Base-by-base conservation (phyloP, 2,329 filamentous ascomycete species). In the Pezicula carpinea region DNA sequence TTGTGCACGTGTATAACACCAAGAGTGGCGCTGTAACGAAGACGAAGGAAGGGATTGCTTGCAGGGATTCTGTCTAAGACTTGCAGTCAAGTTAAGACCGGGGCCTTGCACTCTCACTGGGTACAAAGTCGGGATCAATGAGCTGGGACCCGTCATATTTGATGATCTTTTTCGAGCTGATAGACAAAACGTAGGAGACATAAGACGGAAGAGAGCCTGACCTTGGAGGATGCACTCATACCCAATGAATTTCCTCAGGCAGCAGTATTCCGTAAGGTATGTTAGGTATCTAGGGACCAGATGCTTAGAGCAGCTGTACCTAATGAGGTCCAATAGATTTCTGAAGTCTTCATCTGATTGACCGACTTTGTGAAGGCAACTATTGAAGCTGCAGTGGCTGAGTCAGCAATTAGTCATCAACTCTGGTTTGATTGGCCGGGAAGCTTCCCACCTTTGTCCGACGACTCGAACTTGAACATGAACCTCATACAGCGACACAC, bases 191-290 rank as follows among this genome's bases (percentile, higher is more conserved):
- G 39, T 13, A 43, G 29, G 26, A 29, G 41, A 15, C 21, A 45
- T 42, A n/a, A n/a, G n/a, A n/a, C 15, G 10, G 21, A 5, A 19
- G 31, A 49, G 29, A 40, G 26, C 47, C 34, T 29, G 22, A 45
- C 42, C 19, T 31, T 23, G 29, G 29, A 49, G 31, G 39, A 33
- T n/a, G 14, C 22, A 15, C 39, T 40, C 22, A 42, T 21, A 52
- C 18, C 53, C 74, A 76, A 77, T 77, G 11, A 22, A 47, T 48
- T 47, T 35, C 43, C 54, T 53, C 49, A 58, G 55, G 57, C 55
- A 55, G 34, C 15, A 29, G 19, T 23, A 17, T 2, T n/a, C 4
- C 23, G 15, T 13, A 26, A 40, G 13, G 19, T 17, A 17, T 17
- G 21, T 21, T n/a, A n/a, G n/a, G n/a, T n/a, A n/a, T n/a, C n/a